Percentiles rank a stretch among this genome's conserved stretches.
Conservation (phyloP, 2,329 filamentous ascomycete species). For the Talaromyces sp. region DNA sequence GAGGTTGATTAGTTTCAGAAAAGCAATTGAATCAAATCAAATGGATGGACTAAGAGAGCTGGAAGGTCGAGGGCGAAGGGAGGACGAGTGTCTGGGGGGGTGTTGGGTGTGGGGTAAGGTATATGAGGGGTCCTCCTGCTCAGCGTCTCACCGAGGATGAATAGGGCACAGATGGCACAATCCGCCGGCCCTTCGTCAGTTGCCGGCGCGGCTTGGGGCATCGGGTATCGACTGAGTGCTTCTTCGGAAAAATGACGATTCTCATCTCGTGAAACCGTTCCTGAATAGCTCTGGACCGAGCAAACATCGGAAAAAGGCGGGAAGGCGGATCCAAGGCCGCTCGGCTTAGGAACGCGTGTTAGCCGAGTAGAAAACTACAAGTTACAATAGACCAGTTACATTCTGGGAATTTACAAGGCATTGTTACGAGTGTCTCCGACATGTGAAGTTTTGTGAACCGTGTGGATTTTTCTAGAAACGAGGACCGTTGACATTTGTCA, state of each 20-base stretch:
- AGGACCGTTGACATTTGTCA: not conserved
- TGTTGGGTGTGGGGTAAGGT: conserved; percentile 7
- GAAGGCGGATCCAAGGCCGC: not conserved
- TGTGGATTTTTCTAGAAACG: not conserved
- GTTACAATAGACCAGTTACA: not conserved
- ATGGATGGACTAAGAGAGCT: not conserved
- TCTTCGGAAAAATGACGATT: not conserved
- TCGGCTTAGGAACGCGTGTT: not conserved
- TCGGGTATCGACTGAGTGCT: not conserved
- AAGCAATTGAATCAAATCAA: not conserved
- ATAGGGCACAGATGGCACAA: not conserved
- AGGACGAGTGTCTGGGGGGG: not conserved
- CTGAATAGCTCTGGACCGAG: not conserved
- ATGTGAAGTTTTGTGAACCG: not conserved
- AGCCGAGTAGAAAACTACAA: not conserved
- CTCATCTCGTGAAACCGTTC: not conserved
- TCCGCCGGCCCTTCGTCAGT: not conserved
- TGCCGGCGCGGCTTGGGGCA: not conserved
- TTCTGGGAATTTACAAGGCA: not conserved
- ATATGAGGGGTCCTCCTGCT: conserved; percentile 4
- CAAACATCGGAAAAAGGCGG: conserved; percentile 12
- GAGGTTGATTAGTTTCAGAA: not conserved
- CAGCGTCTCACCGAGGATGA: not conserved
- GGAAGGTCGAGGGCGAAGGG: not conserved
- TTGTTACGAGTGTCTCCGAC: not conserved